phyloP scores from a whole-genome alignment of 2,329 filamentous ascomycete genomes.

The Alternaria alternata region DNA sequence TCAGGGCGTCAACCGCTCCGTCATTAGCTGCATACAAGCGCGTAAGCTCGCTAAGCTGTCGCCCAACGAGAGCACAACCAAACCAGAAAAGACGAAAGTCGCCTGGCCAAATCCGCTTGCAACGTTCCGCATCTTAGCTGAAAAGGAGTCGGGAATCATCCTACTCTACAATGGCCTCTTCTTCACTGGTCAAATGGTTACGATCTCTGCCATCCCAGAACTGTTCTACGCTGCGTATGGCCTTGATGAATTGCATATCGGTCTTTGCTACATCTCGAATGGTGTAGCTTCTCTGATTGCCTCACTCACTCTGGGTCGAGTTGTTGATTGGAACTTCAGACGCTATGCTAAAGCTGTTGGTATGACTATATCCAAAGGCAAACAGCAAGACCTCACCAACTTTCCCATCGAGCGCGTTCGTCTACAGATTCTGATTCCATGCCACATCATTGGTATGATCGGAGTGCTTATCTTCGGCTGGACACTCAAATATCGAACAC shows the following conservation, averaged over 20 bases:
- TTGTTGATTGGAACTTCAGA: conserved; percentile 77
- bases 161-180: conserved; percentile 45
- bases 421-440: conserved; percentile 51
- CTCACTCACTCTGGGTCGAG: conserved; percentile 39
- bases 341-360: conserved; percentile 69
- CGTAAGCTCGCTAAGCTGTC: conserved; percentile 27
- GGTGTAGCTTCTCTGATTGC: conserved; percentile 39
- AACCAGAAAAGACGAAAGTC: conserved; percentile 27
- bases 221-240: conserved; percentile 40
- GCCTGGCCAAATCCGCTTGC: conserved; percentile 37
- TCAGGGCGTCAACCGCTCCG: conserved; percentile 41
- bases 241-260: conserved; percentile 40
- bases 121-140: conserved; percentile 38
- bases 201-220: conserved; percentile 34
- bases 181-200: conserved; percentile 45
- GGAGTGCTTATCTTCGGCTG: conserved; percentile 54
- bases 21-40: conserved; percentile 40
- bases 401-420: conserved; percentile 60
- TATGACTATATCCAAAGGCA: conserved; percentile 67
- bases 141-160: conserved; percentile 45
- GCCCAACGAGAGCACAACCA: neutral
- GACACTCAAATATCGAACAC: conserved; percentile 48
- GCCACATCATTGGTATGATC: conserved; percentile 43
- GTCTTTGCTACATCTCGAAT: conserved; percentile 43
- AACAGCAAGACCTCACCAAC: conserved; percentile 60